Percentiles rank a stretch among this genome's conserved stretches.
Evolutionary conservation across 1,284 basidiomycete species (phyloP).

Genomic region (Ceratobasidium sp.): DNA sequence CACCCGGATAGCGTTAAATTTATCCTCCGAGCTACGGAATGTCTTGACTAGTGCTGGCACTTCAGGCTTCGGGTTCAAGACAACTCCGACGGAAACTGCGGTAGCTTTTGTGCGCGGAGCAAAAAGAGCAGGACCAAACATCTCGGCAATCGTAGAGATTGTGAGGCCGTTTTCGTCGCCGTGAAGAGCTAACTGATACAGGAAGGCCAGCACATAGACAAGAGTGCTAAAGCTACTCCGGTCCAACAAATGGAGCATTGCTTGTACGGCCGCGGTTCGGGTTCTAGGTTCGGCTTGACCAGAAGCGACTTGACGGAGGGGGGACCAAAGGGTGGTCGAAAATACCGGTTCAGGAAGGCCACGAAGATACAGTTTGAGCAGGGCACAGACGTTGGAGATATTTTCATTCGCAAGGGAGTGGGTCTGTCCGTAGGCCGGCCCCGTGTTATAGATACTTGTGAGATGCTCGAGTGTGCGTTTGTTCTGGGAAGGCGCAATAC

Average conservation of each 20-base stretch:
- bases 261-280: conserved; percentile 19
- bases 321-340: conserved; percentile 8
- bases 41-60: conserved; percentile 10
- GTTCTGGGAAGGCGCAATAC: neutral
- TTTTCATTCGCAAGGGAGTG: neutral
- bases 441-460: neutral
- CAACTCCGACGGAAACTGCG: neutral
- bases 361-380: conserved; percentile 28
- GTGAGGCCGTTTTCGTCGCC: conserved; percentile 8
- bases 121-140: conserved; percentile 30
- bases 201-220: conserved; percentile 13
- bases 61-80: conserved; percentile 1
- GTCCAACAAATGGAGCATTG: conserved; percentile 8
- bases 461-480: conserved; percentile 20
- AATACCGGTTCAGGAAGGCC: conserved; percentile 23
- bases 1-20: neutral
- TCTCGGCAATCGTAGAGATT: neutral
- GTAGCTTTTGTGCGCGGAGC: conserved; percentile 9
- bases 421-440: neutral
- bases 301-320: neutral
- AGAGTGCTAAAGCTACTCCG: conserved; percentile 7
- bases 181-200: conserved; percentile 20
- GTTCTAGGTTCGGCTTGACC: neutral
- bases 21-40: conserved; percentile 1
- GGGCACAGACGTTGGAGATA: conserved; percentile 11